Conservation (phyloP, 2,329 filamentous ascomycete species). For the Penicillium janthinellum region DNA sequence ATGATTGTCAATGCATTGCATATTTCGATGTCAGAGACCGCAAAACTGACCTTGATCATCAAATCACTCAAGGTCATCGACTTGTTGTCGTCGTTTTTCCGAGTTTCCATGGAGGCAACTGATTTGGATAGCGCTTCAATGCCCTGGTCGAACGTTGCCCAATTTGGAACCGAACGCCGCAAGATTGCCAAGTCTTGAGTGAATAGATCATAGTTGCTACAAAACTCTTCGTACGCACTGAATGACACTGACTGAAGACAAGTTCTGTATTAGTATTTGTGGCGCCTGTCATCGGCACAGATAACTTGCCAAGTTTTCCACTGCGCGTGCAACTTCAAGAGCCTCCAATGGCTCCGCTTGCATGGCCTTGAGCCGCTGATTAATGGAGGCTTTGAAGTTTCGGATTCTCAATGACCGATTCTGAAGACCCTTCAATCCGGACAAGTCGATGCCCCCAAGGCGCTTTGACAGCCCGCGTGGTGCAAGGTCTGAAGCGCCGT, state of each 20-base stretch:
- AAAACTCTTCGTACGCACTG: conserved; percentile 88
- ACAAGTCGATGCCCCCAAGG: conserved; percentile 52
- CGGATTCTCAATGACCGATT: conserved; percentile 32
- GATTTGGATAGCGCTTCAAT: conserved; percentile 80
- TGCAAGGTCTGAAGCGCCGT: conserved; percentile 25
- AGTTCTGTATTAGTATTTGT: conserved; percentile 50
- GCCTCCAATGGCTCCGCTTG: conserved; percentile 57
- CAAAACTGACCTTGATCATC: conserved; percentile 74
- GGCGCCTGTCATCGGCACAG: neutral
- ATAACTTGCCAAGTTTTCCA: conserved; percentile 54
- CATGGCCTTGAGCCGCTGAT: conserved; percentile 38
- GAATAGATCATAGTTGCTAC: conserved; percentile 84
- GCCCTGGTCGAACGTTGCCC: conserved; percentile 80
- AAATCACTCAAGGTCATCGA: conserved; percentile 82
- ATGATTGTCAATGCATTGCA: conserved; percentile 16
- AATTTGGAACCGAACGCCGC: conserved; percentile 69
- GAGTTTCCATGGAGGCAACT: conserved; percentile 68
- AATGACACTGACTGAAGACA: conserved; percentile 71
- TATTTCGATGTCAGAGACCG: conserved; percentile 5
- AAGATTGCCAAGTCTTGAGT: conserved; percentile 72
- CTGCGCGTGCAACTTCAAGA: conserved; percentile 55
- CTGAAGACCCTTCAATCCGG: conserved; percentile 36
- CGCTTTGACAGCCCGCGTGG: conserved; percentile 46
- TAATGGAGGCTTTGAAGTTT: conserved; percentile 33
- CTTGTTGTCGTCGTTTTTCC: conserved; percentile 66